These are phyloP conservation scores for Ceratobasidium sp. DNA, from an alignment of 1,284 basidiomycete genomes.

Conservation along the genomic window DNA sequence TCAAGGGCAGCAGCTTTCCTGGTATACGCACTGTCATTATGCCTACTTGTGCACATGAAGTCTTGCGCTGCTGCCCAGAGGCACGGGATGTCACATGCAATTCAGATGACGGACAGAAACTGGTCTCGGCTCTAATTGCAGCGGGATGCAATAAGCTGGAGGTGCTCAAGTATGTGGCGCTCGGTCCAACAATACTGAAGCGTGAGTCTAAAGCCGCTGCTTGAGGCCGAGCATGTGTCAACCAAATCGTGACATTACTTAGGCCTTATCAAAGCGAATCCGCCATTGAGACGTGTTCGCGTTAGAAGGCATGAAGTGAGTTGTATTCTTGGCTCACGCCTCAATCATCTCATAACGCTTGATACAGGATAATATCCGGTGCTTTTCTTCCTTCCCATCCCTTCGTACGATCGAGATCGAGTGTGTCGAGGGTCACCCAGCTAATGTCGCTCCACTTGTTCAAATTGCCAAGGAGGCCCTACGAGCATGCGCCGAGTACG, in stretches of 20 bases:
- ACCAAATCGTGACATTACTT: neutral
- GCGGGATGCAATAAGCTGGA: slow-evolving; percentile 22
- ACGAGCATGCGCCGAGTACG: neutral
- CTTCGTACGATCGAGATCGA: slow-evolving; percentile 30
- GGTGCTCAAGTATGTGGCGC: neutral
- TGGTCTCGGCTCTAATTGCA: neutral
- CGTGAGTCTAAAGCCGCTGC: neutral
- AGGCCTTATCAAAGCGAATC: slow-evolving; percentile 1
- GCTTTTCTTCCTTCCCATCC: slow-evolving; percentile 1
- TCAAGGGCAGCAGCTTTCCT: slow-evolving; percentile 15
- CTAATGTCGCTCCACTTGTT: neutral
- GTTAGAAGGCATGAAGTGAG: neutral
- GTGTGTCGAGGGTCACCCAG: neutral
- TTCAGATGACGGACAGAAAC: slow-evolving; percentile 8
- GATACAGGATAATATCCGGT: neutral
- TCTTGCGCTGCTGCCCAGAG: slow-evolving; percentile 19
- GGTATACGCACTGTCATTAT: slow-evolving; percentile 22
- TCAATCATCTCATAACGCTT: no score
- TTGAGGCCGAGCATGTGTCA: neutral
- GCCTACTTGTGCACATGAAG: slow-evolving; percentile 20
- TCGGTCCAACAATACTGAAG: neutral
- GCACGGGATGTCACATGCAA: slow-evolving; percentile 21
- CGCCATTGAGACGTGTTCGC: neutral
- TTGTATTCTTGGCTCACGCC: neutral
- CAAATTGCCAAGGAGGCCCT: slow-evolving; percentile 4